phyloP scores from a whole-genome alignment of 177 flowering plant genomes.

The Vitis hybrid region DNA sequence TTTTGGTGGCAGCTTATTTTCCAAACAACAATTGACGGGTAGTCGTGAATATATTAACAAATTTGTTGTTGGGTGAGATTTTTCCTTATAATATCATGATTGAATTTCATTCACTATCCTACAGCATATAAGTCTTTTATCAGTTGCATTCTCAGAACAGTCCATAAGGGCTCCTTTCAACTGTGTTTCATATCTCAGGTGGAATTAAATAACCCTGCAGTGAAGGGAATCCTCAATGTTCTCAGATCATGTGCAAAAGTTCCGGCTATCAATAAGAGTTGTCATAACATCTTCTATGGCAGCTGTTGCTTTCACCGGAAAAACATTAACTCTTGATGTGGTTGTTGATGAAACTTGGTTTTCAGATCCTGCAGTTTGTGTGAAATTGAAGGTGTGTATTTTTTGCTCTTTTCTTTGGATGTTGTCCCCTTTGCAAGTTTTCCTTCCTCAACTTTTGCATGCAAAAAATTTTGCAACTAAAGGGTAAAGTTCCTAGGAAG shows the following conservation, averaged over 20 bases:
- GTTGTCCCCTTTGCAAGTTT: not conserved
- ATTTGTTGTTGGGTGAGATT: too few relatives aligned
- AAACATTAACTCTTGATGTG: constrained; percentile 21
- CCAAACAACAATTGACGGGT: too few relatives aligned
- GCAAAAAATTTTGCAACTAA: too few relatives aligned
- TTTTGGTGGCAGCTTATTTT: too few relatives aligned
- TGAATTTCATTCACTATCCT: too few relatives aligned
- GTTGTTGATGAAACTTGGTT: constrained; percentile 37
- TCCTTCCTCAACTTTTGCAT: not conserved
- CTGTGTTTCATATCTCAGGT: constrained; percentile 13
- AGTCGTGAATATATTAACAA: too few relatives aligned
- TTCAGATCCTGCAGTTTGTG: constrained; percentile 33
- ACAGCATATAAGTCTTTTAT: too few relatives aligned
- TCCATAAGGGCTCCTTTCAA: not conserved
- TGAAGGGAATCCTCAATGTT: constrained; percentile 36
- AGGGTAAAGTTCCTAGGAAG: too few relatives aligned
- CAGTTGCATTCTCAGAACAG: too few relatives aligned
- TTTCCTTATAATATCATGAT: too few relatives aligned
- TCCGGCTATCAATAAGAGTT: constrained; percentile 26
- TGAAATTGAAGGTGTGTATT: constrained; percentile 23
- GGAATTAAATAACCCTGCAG: constrained; percentile 26
- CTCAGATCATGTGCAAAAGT: constrained; percentile 26
- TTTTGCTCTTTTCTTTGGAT: too few relatives aligned
- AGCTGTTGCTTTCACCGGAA: constrained; percentile 21
- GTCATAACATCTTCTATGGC: constrained; percentile 26